phyloP scores from a whole-genome alignment of 176 grass and related monocot species.

The Avena sativa region DNA sequence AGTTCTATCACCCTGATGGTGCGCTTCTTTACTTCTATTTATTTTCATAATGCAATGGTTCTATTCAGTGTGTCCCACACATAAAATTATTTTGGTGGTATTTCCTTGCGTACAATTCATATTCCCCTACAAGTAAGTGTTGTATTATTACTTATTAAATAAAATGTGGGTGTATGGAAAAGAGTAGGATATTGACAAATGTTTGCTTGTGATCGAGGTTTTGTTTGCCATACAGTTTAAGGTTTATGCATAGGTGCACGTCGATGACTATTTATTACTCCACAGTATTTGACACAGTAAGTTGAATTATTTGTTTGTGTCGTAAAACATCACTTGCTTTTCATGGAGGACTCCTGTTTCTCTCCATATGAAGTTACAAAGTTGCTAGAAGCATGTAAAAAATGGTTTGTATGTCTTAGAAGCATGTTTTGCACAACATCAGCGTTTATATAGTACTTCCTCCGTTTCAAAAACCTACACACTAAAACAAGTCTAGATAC shows the following conservation, averaged over 20 bases:
- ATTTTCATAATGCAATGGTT: neutral
- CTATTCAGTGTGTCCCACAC: neutral
- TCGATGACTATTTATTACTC: neutral
- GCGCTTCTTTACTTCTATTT: slow-evolving; percentile 30
- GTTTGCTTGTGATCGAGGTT: slow-evolving; percentile 13
- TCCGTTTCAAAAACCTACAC: too few species aligned
- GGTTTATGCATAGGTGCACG: neutral
- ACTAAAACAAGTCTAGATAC: too few species aligned
- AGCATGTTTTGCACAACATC: slow-evolving; percentile 2
- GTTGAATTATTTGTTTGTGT: neutral
- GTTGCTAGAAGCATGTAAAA: neutral
- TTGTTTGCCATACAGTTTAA: neutral
- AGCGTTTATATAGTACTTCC: neutral
- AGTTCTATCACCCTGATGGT: slow-evolving; percentile 98
- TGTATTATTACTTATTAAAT: neutral
- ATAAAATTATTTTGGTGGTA: neutral
- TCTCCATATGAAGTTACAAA: neutral
- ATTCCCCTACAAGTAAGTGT: neutral
- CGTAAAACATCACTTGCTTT: slow-evolving; percentile 2
- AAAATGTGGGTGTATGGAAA: neutral
- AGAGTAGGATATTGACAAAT: neutral
- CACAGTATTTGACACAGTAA: neutral
- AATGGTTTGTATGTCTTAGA: neutral
- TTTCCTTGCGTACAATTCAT: neutral
- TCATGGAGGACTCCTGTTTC: neutral